Base-by-base conservation (phyloP, 495 filamentous ascomycete species). In the Corynascus novoguineensis region DNA sequence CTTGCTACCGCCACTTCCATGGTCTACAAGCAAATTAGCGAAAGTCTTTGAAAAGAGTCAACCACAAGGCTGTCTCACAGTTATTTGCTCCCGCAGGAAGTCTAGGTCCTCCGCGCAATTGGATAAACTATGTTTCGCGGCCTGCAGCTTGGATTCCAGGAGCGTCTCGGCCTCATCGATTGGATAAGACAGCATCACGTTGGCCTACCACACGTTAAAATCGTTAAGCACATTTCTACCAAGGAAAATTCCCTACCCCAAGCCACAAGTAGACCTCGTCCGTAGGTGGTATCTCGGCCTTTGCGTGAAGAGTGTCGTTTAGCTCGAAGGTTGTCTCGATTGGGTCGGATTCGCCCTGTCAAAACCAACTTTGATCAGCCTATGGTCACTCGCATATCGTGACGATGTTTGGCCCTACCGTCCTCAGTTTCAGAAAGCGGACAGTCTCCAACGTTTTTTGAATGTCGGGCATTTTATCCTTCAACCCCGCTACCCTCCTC, bases 251-350 rank as follows among this genome's bases (percentile, higher is more conserved):
- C 67, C 81, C 21, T 79, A 87, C 86, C 19, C 93, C 93, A 25
- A 98, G 79, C 93, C 93, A 98, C 48, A 98, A 75, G 70, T 95
- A 97, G 4, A 98, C 93, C 71, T 98, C 93, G 11, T 96, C 87
- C 0, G 89, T 91, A 12, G 84, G 82, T 27, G 83, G 83, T 57
- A 98, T 81, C 10, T 80, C 74, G 15, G 95, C 93, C 64, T 89
- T 92, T 42, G 93, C 91, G 68, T 90, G 95, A 17, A 98, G 79
- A 12, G 93, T 98, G 68, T 97, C 91, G 75, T 97, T 97, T 22
- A 98, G 77, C 75, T 96, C 91, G 63, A 97, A 98, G 21, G 87
- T 93, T 34, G 95, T 89, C 70, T 97, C 87, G 49, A 97, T 82
- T 21, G 85, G 81, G 32, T 88, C 85, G 2, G 77, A 62, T 17